These are phyloP conservation scores for Phytophthora crassamura DNA, from an alignment of 352 stramenopile genomes.

Conservation along the genomic window DNA sequence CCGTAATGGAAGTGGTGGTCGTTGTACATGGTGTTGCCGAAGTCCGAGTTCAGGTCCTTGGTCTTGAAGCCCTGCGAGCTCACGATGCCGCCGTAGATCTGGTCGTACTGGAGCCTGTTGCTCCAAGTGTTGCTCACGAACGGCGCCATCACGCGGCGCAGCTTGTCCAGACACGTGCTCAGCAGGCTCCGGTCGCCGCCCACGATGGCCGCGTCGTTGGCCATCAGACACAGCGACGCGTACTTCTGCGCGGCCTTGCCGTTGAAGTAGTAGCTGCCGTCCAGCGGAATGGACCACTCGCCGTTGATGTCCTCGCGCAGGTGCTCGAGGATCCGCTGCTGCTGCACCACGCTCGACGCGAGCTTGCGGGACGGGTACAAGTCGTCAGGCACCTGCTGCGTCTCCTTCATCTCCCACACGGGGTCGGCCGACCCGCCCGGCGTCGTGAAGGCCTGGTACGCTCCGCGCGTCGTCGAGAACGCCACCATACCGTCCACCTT, in stretches of 20 bases:
- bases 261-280: constrained; percentile 75
- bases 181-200: constrained; percentile 49
- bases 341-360: constrained; percentile 26
- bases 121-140: constrained; percentile 58
- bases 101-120: constrained; percentile 63
- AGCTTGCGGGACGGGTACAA: constrained; percentile 60
- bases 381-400: constrained; percentile 41
- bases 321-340: constrained; percentile 52
- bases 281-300: constrained; percentile 52
- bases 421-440: constrained; percentile 18
- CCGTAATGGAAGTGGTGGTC: constrained; percentile 84
- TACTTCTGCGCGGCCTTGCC: constrained; percentile 70
- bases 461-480: constrained; percentile 64
- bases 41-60: constrained; percentile 66
- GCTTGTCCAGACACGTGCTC: constrained; percentile 46
- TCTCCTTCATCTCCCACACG: constrained; percentile 60
- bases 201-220: constrained; percentile 49
- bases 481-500: constrained; percentile 47
- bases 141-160: constrained; percentile 47
- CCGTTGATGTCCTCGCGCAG: constrained; percentile 51
- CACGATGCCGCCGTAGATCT: constrained; percentile 61
- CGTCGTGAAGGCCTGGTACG: constrained; percentile 51
- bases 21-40: constrained; percentile 81
- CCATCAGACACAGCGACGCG: constrained; percentile 66
- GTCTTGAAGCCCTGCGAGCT: constrained; percentile 60